Evolutionary conservation across 164 flowering plant genomes (phyloP).

Genomic region (Protea cynaroides): DNA sequence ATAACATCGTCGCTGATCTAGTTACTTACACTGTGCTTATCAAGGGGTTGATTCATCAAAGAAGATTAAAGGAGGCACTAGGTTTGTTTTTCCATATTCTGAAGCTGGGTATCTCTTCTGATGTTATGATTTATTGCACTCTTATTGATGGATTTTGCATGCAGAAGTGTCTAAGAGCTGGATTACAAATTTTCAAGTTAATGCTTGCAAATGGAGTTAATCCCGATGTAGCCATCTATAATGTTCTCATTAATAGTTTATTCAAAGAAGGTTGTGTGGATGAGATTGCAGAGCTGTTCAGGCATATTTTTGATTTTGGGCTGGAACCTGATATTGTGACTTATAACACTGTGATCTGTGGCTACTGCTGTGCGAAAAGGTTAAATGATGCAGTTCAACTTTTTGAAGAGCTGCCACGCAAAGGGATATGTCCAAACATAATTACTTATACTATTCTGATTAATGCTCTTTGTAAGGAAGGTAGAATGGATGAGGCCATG

Average conservation of each 20-base stretch:
- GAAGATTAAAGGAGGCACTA: conserved; percentile 27
- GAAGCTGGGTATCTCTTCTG: conserved; percentile 34
- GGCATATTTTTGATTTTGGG: conserved; percentile 19
- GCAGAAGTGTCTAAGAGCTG: conserved; percentile 23
- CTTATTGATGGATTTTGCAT: conserved; percentile 41
- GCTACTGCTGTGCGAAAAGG: conserved; percentile 33
- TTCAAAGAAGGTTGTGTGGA: conserved; percentile 21
- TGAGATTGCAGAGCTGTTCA: conserved; percentile 24
- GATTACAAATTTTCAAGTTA: conserved; percentile 21
- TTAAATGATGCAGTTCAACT: conserved; percentile 29
- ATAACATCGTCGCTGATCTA: conserved; percentile 31
- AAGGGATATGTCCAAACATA: conserved; percentile 23
- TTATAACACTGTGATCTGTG: conserved; percentile 49
- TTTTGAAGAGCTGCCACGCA: conserved; percentile 19
- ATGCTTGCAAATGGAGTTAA: conserved; percentile 28
- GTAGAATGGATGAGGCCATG: conserved; percentile 36
- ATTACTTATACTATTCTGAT: conserved; percentile 38
- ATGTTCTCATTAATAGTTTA: conserved; percentile 35
- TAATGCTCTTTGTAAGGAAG: conserved; percentile 42
- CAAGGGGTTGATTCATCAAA: conserved; percentile 18
- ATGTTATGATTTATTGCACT: conserved; percentile 36
- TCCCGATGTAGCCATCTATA: conserved; percentile 43
- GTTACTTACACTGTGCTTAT: conserved; percentile 36
- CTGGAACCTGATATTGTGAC: conserved; percentile 41
- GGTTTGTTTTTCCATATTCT: conserved; percentile 40